A percentile compares a stretch with the other conserved stretches of the same genome.
These are phyloP conservation scores for Lipomyces sp. DNA, from an alignment of 805 yeast genomes.

Conservation along the genomic window DNA sequence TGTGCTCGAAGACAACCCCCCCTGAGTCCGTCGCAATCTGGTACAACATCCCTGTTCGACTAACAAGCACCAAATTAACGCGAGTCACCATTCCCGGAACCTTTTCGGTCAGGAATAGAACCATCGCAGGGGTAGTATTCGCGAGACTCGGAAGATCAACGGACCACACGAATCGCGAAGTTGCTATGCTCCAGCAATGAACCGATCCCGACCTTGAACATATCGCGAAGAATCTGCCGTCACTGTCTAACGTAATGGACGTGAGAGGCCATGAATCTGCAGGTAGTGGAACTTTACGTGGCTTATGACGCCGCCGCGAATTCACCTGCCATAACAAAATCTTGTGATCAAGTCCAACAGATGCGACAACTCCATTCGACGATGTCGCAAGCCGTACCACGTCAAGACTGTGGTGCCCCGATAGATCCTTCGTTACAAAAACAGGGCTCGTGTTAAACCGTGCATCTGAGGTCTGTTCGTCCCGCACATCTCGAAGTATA, in stretches of 20 bases:
- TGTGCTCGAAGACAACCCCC: conserved; percentile 33
- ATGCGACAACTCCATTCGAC: conserved; percentile 56
- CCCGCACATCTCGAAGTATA: conserved; percentile 26
- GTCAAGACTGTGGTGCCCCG: conserved; percentile 60
- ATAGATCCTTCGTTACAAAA: conserved; percentile 42
- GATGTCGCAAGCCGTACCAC: conserved; percentile 60
- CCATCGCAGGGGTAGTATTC: conserved; percentile 16
- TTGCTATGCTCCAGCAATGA: conserved; percentile 24
- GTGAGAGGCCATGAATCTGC: conserved; percentile 34
- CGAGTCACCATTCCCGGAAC: conserved; percentile 25
- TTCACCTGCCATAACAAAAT: conserved; percentile 60
- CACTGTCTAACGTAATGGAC: conserved; percentile 25
- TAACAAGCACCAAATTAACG: conserved; percentile 29
- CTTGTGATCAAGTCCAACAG: conserved; percentile 71
- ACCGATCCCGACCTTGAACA: conserved; percentile 16
- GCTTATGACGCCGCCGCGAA: conserved; percentile 17
- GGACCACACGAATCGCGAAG: conserved; percentile 27
- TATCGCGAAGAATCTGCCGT: conserved; percentile 24
- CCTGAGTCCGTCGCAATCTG: conserved; percentile 21
- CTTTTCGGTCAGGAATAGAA: conserved; percentile 22
- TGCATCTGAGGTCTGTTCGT: conserved; percentile 28
- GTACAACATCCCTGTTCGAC: conserved; percentile 24
- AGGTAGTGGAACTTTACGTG: conserved; percentile 29
- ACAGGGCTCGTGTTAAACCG: conserved; percentile 32
- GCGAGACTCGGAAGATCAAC: conserved; percentile 17